Evolutionary conservation across 2,329 filamentous ascomycete species (phyloP).

Genomic region (Intubia oerlemansii): DNA sequence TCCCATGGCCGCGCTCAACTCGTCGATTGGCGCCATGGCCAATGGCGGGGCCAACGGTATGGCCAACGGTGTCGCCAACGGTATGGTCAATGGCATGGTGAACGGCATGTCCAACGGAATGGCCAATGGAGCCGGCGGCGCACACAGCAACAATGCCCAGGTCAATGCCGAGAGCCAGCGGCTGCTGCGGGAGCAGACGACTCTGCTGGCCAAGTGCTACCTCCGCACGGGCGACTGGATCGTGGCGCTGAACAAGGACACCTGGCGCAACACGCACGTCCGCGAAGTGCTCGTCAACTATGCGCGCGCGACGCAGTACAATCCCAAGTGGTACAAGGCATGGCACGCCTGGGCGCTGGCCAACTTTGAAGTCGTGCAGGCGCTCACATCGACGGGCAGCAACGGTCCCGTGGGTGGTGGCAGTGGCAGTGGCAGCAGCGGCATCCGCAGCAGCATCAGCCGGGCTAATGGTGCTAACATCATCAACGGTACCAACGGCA

Average conservation of each 20-base stretch:
- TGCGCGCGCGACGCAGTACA: slow-evolving; percentile 77
- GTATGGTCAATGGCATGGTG: slow-evolving; percentile 7
- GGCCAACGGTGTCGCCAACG: slow-evolving; percentile 13
- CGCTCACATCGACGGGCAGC: slow-evolving; percentile 28
- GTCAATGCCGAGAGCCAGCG: slow-evolving; percentile 28
- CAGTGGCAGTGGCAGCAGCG: not conserved
- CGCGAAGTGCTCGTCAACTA: slow-evolving; percentile 84
- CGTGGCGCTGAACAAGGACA: slow-evolving; percentile 60
- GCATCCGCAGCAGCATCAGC: slow-evolving; percentile 4
- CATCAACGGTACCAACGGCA: slow-evolving; percentile 9
- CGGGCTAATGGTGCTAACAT: not conserved
- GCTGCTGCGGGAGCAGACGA: slow-evolving; percentile 35
- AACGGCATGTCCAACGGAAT: not conserved
- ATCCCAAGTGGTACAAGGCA: slow-evolving; percentile 92
- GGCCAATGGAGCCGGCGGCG: too few relatives aligned
- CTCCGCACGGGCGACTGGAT: slow-evolving; percentile 95
- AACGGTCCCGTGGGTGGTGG: not conserved
- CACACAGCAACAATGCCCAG: slow-evolving; percentile 8
- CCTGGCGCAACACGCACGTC: slow-evolving; percentile 75
- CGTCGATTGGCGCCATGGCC: slow-evolving; percentile 9
- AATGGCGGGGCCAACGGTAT: slow-evolving; percentile 14
- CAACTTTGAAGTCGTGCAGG: slow-evolving; percentile 95
- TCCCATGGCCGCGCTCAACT: slow-evolving; percentile 3
- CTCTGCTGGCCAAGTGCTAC: slow-evolving; percentile 83
- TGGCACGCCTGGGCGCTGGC: slow-evolving; percentile 98